phyloP scores from a whole-genome alignment of 1,284 basidiomycete genomes.

The Farysia itapuensis region DNA sequence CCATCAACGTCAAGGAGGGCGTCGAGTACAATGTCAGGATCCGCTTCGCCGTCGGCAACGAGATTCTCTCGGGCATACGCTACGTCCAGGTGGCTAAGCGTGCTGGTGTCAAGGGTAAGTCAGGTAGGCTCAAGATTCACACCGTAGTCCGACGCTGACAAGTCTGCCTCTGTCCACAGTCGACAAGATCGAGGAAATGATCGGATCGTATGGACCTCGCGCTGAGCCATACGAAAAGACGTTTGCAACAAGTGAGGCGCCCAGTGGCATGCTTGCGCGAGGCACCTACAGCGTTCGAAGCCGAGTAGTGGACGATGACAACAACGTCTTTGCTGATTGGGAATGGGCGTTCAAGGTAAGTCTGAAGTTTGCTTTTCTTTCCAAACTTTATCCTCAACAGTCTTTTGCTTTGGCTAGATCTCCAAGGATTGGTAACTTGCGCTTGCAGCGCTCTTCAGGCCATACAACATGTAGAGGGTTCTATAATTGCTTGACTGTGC shows the following conservation, averaged over 20 bases:
- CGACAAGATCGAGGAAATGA: slow-evolving; percentile 85
- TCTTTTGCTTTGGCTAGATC: slow-evolving; percentile 8
- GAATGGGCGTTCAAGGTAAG: slow-evolving; percentile 55
- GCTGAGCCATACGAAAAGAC: slow-evolving; percentile 60
- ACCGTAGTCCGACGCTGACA: not conserved
- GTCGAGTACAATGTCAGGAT: slow-evolving; percentile 76
- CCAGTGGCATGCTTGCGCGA: slow-evolving; percentile 74
- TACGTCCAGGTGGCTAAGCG: slow-evolving; percentile 78
- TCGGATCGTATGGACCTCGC: slow-evolving; percentile 74
- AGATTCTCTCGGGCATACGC: slow-evolving; percentile 79
- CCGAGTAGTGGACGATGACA: slow-evolving; percentile 81
- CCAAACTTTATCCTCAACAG: not conserved
- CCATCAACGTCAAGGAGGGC: slow-evolving; percentile 67
- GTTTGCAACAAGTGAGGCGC: slow-evolving; percentile 60
- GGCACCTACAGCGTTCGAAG: slow-evolving; percentile 76
- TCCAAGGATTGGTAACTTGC: slow-evolving; percentile 51
- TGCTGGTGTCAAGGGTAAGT: slow-evolving; percentile 64
- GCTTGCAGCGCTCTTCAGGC: too few relatives aligned
- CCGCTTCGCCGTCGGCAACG: slow-evolving; percentile 73
- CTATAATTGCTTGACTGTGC: too few relatives aligned
- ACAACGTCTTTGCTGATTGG: slow-evolving; percentile 67
- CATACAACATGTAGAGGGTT: too few relatives aligned
- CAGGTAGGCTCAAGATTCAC: not conserved
- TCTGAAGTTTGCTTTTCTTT: not conserved
- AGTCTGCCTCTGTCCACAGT: slow-evolving; percentile 64